Evolutionary conservation across 768 basidiomycete species (phyloP).

Genomic region (Pisolithus microcarpus): DNA sequence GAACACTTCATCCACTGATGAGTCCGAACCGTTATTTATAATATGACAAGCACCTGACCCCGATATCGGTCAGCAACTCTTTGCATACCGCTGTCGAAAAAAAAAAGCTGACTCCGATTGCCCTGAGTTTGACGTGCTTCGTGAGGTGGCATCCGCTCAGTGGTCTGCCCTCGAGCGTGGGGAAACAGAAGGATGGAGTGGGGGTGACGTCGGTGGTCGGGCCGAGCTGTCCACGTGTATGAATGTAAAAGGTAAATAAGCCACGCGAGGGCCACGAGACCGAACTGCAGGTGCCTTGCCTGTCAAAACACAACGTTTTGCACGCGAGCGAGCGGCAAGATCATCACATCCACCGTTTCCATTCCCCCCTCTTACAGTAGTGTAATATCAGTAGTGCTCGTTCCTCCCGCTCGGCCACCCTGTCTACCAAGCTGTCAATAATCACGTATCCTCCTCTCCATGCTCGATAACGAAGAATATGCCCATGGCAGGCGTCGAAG

Average conservation of each 20-base stretch:
- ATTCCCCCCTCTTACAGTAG: slow-evolving; percentile 3
- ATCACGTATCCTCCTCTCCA: slow-evolving; percentile 1
- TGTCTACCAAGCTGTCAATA: neutral
- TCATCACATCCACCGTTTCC: slow-evolving; percentile 14
- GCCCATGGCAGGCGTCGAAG: slow-evolving; percentile 51
- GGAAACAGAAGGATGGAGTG: no score
- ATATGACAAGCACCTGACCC: no score
- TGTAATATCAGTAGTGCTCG: neutral
- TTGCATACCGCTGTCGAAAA: no score
- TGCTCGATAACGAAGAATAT: slow-evolving; percentile 25
- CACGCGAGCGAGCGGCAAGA: slow-evolving; percentile 33
- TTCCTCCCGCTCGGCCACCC: neutral
- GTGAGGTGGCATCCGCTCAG: no score
- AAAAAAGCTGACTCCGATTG: no score
- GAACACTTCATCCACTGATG: no score
- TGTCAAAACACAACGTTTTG: slow-evolving; percentile 6
- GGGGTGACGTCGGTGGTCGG: no score
- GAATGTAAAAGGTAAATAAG: no score
- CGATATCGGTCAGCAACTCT: no score
- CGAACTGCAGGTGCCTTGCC: neutral
- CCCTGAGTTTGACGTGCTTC: no score
- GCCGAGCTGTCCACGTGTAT: neutral
- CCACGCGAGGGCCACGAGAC: neutral
- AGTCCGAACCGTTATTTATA: no score
- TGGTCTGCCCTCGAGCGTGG: no score